A percentile compares a stretch with the other conserved stretches of the same genome.
phyloP scores from a whole-genome alignment of 73 alveolate species.

The Tetrahymena malaccensis region DNA sequence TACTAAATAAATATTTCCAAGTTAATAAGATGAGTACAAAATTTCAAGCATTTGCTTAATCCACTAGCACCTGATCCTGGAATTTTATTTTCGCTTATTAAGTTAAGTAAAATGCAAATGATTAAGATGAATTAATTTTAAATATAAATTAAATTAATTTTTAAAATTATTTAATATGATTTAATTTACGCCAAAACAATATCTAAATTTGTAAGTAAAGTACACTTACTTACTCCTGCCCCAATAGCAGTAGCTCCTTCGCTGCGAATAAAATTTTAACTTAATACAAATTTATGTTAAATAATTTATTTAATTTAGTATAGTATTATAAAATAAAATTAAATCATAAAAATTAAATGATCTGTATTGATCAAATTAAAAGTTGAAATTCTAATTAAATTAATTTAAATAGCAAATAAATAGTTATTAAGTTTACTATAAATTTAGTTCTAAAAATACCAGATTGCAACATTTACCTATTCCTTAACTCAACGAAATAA shows the following conservation, averaged over 20 bases:
- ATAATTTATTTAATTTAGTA: no score
- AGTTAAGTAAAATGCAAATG: not conserved
- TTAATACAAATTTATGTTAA: no score
- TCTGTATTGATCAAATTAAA: no score
- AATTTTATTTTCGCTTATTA: not conserved
- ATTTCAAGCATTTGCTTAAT: not conserved
- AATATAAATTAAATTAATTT: no score
- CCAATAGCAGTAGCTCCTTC: not conserved
- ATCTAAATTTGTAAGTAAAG: not conserved
- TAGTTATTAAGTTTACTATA: not conserved
- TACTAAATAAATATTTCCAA: not conserved
- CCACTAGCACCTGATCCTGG: not conserved
- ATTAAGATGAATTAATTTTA: no score
- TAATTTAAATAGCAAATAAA: no score
- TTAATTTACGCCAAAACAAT: not conserved
- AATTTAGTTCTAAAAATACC: not conserved
- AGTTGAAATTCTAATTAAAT: no score
- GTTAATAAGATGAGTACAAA: not conserved
- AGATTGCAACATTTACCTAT: not conserved
- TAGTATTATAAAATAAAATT: no score
- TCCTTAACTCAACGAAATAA: not conserved
- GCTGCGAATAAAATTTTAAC: not conserved
- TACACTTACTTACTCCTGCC: not conserved
- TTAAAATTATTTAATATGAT: no score
- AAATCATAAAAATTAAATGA: no score